phyloP scores from a whole-genome alignment of 177 flowering plant species.

The Vitis hybrid region DNA sequence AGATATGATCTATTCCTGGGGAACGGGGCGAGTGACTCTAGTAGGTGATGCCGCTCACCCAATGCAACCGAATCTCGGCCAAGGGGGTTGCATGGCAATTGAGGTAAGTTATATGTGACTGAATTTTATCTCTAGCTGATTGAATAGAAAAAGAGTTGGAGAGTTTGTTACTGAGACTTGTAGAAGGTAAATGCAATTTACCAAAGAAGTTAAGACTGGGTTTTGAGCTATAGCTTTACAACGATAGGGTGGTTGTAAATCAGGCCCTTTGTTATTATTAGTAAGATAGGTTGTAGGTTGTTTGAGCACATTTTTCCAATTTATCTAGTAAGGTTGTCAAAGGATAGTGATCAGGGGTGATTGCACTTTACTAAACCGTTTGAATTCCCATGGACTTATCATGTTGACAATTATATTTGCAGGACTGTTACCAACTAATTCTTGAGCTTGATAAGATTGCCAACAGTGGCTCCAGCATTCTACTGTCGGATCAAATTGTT shows the following conservation, averaged over 20 bases:
- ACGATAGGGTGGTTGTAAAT: neutral
- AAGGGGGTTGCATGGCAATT: slow-evolving; percentile 52
- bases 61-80: slow-evolving; percentile 49
- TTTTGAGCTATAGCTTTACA: too few relatives aligned
- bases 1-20: slow-evolving; percentile 30
- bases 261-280: too few relatives aligned
- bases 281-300: too few relatives aligned
- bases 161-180: neutral
- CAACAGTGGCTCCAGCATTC: slow-evolving; percentile 3
- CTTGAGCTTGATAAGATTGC: slow-evolving; percentile 33
- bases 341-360: too few relatives aligned
- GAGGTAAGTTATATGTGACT: slow-evolving; percentile 26
- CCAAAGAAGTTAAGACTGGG: too few relatives aligned
- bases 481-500: slow-evolving; percentile 19
- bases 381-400: neutral
- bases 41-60: slow-evolving; percentile 45
- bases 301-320: too few relatives aligned
- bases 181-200: neutral
- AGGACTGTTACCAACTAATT: slow-evolving; percentile 39
- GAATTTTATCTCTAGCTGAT: neutral
- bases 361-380: neutral
- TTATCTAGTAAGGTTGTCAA: too few relatives aligned
- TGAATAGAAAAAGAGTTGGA: neutral
- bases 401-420: slow-evolving; percentile 4
- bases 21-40: slow-evolving; percentile 34